Percentiles rank a stretch among this genome's conserved stretches.
Evolutionary conservation across 2,329 filamentous ascomycete species (phyloP).

Genomic region (Epichloe coenophiala): DNA sequence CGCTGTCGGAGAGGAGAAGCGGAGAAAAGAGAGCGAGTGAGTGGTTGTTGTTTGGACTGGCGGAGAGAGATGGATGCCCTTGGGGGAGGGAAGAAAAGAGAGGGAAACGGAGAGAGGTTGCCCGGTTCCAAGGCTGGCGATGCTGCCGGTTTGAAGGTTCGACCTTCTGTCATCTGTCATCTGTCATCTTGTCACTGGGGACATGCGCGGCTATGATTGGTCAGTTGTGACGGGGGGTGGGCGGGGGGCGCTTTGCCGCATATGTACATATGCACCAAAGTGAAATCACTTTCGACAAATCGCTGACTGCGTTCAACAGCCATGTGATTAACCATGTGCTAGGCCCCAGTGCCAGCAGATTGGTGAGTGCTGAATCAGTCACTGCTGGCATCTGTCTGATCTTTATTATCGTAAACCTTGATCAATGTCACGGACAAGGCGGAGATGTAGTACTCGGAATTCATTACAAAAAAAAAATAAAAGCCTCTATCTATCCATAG

Average conservation of each 20-base stretch:
- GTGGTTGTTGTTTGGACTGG: background rate
- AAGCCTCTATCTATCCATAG: slow-evolving; percentile 1
- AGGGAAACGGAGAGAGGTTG: background rate
- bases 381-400: too few relatives aligned
- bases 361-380: too few relatives aligned
- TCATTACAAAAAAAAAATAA: slow-evolving; percentile 5
- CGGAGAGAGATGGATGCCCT: background rate
- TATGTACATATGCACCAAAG: too few relatives aligned
- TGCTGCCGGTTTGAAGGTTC: background rate
- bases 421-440: too few relatives aligned
- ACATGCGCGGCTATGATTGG: background rate
- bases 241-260: too few relatives aligned
- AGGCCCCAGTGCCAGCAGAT: too few relatives aligned
- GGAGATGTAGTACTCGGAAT: background rate
- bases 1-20: too few relatives aligned
- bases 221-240: background rate
- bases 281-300: too few relatives aligned
- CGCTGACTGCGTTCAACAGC: too few relatives aligned
- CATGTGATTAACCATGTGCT: too few relatives aligned
- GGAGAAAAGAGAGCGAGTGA: too few relatives aligned
- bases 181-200: background rate
- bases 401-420: too few relatives aligned
- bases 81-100: background rate
- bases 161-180: background rate
- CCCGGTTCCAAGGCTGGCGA: background rate